Conservation (phyloP, 164 flowering plant genomes). For the Nelumbo lutea region DNA sequence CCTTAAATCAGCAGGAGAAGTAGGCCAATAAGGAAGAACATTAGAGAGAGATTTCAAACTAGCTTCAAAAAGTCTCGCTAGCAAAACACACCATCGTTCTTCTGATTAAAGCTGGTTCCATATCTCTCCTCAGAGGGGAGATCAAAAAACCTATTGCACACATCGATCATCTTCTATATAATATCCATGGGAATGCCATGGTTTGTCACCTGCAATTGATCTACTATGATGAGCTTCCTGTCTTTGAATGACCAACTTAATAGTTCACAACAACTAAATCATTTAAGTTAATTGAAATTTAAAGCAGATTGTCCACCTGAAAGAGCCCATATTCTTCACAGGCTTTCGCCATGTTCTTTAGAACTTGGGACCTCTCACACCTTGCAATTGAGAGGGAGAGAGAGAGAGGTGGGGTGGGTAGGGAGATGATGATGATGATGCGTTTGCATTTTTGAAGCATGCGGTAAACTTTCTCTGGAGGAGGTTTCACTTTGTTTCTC, state of each 20-base stretch:
- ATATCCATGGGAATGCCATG: conserved; percentile 56
- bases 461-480: too few relatives aligned
- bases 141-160: conserved; percentile 53
- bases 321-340: conserved; percentile 74
- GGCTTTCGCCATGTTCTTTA: conserved; percentile 54
- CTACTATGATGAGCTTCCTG: too few relatives aligned
- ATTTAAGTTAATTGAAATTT: too few relatives aligned
- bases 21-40: conserved; percentile 63
- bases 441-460: too few relatives aligned
- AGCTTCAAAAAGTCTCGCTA: conserved; percentile 96
- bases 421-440: too few relatives aligned
- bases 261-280: too few relatives aligned
- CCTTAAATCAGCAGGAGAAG: conserved; percentile 73
- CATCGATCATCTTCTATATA: conserved; percentile 42
- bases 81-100: conserved; percentile 66
- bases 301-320: conserved; percentile 40
- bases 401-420: too few relatives aligned
- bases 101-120: conserved; percentile 91
- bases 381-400: conserved; percentile 34
- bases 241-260: too few relatives aligned
- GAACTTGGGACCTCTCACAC: conserved; percentile 46
- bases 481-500: too few relatives aligned
- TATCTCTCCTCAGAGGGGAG: conserved; percentile 72
- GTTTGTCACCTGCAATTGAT: conserved; percentile 55
- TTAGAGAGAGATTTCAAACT: conserved; percentile 32